Conservation (phyloP, 1,284 basidiomycete species). For the Fistulinella staudtii region DNA sequence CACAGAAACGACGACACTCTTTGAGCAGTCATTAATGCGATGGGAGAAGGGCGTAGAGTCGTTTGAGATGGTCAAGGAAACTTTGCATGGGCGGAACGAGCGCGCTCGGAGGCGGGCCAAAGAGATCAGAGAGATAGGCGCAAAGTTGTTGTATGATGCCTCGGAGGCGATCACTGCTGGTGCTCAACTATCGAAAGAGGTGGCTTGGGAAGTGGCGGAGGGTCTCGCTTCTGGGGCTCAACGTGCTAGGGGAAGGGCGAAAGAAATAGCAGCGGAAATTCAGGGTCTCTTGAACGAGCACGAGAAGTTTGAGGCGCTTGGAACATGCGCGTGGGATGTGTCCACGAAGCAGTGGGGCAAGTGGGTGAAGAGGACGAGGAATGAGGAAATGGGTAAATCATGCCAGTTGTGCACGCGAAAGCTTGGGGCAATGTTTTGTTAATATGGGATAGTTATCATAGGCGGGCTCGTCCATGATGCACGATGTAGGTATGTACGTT, state of each 20-base stretch:
- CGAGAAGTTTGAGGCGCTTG: constrained; percentile 17
- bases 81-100: constrained; percentile 49
- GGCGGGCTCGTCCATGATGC: not conserved
- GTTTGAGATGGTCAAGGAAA: constrained; percentile 33
- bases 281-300: constrained; percentile 25
- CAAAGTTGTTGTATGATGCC: constrained; percentile 39
- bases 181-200: constrained; percentile 44
- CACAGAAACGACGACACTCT: constrained; percentile 40
- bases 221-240: constrained; percentile 34
- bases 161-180: constrained; percentile 38
- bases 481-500: constrained; percentile 18
- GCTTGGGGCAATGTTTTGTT: constrained; percentile 12
- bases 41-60: constrained; percentile 23
- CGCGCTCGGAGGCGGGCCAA: constrained; percentile 55
- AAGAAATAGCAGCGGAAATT: constrained; percentile 30
- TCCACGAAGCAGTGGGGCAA: constrained; percentile 21
- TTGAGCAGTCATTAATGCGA: constrained; percentile 47
- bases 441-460: not conserved
- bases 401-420: constrained; percentile 18
- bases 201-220: constrained; percentile 38
- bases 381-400: constrained; percentile 5
- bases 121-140: constrained; percentile 47
- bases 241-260: constrained; percentile 51
- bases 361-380: constrained; percentile 11
- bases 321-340: constrained; percentile 14